A percentile compares a stretch with the other conserved stretches of the same genome.
These are phyloP conservation scores for Fusarium sp. DNA, from an alignment of 2,329 filamentous ascomycete species.

Conservation along the genomic window DNA sequence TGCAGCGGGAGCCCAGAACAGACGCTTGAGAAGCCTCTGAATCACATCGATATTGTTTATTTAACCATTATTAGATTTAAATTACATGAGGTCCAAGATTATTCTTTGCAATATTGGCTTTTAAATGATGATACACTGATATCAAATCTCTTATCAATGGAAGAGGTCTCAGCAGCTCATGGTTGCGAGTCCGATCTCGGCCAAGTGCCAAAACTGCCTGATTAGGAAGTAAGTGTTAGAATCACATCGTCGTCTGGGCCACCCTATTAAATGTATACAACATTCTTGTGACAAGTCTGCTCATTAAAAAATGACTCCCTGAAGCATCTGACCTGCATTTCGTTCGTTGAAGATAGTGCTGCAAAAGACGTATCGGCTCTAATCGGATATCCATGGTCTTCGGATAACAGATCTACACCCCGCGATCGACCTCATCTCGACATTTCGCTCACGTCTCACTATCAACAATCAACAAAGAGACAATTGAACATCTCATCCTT, in stretches of 20 bases:
- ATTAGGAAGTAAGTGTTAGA: background rate
- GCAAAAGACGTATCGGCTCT: background rate
- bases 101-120: rapidly evolving
- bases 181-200: background rate
- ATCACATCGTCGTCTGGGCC: background rate
- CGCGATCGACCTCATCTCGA: background rate
- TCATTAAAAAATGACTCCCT: rapidly evolving
- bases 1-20: background rate
- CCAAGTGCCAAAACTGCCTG: background rate
- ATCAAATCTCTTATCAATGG: background rate
- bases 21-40: background rate
- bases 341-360: rapidly evolving
- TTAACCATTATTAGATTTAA: rapidly evolving
- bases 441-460: background rate
- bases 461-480: background rate
- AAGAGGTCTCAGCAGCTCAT: background rate
- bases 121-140: too few relatives aligned
- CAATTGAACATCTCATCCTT: background rate
- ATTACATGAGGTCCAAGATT: rapidly evolving
- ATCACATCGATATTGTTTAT: too few relatives aligned
- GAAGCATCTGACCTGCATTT: too few relatives aligned
- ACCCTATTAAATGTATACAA: too few relatives aligned
- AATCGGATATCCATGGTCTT: background rate
- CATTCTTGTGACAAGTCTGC: rapidly evolving
- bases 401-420: slow-evolving; percentile 22